Base-by-base conservation (phyloP, 2,329 filamentous ascomycete species). In the Penicillium corylophilum region DNA sequence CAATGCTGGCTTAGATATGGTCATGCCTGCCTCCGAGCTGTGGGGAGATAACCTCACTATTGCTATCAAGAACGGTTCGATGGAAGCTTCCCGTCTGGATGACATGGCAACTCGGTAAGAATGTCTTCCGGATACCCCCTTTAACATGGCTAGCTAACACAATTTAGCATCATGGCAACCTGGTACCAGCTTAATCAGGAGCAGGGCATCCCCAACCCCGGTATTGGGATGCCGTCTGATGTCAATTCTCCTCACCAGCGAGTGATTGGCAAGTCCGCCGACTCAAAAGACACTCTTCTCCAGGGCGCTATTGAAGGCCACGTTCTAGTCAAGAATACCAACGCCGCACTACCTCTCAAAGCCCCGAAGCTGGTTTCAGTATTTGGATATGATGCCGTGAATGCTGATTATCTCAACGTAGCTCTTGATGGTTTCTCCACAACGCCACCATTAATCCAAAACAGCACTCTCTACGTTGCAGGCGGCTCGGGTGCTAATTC, bases 51-150 rank as follows among this genome's bases (percentile, higher is more conserved):
- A 73, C 28, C 76, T 88, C 18, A 74, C 77, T 0, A 70, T 77
- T 5, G 81, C 84, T 0, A 81, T 89, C 15, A 74, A 75, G 5
- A 87, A 88, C 57, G 84, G 84, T 1, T 79, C 80, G 0, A 69
- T 89, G 1, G 72, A 80, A 45, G 70, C 73, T 1, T 77, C 59
- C 0, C 45, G 85, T 5, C 51, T 88, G 0, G 75, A 80, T 42
- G 84, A 88, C 52, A 88, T 87, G 85, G 81, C 75, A 0, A 80
- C 74, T 1, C 63, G 72, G 40, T 67, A 35, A 41, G 56, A 16
- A 16, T 6, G 10, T 28, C 4, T 4, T 1, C n/a, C 3, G 8
- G 5, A 9, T 9, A 31, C 2, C 6, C 16, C 3, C 26, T 24
- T 5, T 4, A 15, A 44, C 20, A 8, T 4, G 3, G 10, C 3